Percentiles rank a stretch among this genome's conserved stretches.
These are phyloP conservation scores for Phaeotremella skinneri DNA, from an alignment of 768 basidiomycete genomes.

Conservation along the genomic window DNA sequence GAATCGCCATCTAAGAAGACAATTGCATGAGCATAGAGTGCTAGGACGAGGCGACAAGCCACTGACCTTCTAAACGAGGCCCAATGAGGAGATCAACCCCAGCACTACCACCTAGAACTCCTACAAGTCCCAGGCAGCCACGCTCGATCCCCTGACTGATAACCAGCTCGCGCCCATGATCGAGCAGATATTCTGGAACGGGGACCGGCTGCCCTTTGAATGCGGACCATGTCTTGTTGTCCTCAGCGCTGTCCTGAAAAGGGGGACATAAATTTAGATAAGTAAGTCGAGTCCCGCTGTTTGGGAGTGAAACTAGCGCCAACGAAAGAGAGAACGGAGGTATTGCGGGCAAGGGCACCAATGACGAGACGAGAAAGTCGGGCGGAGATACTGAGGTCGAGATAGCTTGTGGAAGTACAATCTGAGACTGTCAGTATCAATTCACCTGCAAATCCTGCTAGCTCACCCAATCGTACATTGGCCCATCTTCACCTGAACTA, in stretches of 20 bases:
- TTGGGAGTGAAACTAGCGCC: slow-evolving; percentile 14
- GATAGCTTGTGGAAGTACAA: not conserved
- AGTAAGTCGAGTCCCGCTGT: slow-evolving; percentile 8
- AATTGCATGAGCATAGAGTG: not conserved
- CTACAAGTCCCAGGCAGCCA: slow-evolving; percentile 28
- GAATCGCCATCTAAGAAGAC: not conserved
- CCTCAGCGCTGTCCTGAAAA: not conserved
- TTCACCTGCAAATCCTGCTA: not conserved
- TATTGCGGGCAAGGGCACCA: slow-evolving; percentile 22
- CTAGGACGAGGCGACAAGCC: not conserved
- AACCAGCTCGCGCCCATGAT: slow-evolving; percentile 10
- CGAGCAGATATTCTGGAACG: slow-evolving; percentile 1
- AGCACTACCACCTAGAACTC: slow-evolving; percentile 10
- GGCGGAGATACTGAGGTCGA: slow-evolving; percentile 5
- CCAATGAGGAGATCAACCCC: slow-evolving; percentile 18
- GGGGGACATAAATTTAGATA: slow-evolving; percentile 25
- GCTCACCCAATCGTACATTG: slow-evolving; percentile 39
- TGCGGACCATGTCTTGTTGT: slow-evolving; percentile 9
- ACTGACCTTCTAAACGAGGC: slow-evolving; percentile 20
- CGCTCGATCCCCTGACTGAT: slow-evolving; percentile 23
- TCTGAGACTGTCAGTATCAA: not conserved
- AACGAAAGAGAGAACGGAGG: slow-evolving; percentile 16
- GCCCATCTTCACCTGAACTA: slow-evolving; percentile 10
- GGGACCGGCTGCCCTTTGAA: slow-evolving; percentile 9
- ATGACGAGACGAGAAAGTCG: slow-evolving; percentile 18